These are phyloP conservation scores for Aspergillus kassunensis DNA, from an alignment of 495 filamentous ascomycete species.

Conservation along the genomic window DNA sequence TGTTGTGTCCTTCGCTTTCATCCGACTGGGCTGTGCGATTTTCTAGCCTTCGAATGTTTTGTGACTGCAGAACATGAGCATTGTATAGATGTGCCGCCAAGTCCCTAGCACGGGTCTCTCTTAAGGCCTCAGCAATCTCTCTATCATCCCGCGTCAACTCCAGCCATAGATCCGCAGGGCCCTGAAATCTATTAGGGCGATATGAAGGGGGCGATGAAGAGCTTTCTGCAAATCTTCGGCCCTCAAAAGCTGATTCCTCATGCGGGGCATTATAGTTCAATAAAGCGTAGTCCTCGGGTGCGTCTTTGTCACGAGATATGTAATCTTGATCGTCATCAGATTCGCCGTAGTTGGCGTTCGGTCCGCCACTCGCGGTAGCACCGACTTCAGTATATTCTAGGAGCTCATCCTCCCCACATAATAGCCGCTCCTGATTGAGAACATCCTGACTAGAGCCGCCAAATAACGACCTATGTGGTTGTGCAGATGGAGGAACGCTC, in stretches of 20 bases:
- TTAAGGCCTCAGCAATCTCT: constrained; percentile 51
- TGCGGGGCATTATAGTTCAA: not conserved
- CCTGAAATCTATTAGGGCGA: constrained; percentile 52
- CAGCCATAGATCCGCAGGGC: constrained; percentile 57
- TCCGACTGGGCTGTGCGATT: constrained; percentile 25
- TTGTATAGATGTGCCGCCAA: constrained; percentile 76
- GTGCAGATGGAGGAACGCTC: constrained; percentile 33
- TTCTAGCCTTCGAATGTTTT: constrained; percentile 18
- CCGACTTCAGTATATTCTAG: not conserved
- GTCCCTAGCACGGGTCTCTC: constrained; percentile 54
- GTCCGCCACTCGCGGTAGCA: not conserved
- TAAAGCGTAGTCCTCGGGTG: not conserved
- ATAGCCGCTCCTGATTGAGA: constrained; percentile 1
- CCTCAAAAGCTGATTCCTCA: not conserved
- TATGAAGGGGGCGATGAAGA: constrained; percentile 18
- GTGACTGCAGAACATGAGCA: constrained; percentile 53
- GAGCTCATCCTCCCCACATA: not conserved
- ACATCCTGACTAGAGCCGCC: constrained; percentile 29
- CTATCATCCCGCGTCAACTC: constrained; percentile 56
- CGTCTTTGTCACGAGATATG: constrained; percentile 19
- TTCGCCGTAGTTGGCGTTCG: constrained; percentile 10
- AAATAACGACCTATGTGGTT: constrained; percentile 33
- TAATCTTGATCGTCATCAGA: constrained; percentile 27
- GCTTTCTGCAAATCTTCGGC: not conserved
- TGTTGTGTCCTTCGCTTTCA: constrained; percentile 16